Evolutionary conservation across 2,329 filamentous ascomycete genomes (phyloP).

Genomic region (Akanthomyces uredinophilus): DNA sequence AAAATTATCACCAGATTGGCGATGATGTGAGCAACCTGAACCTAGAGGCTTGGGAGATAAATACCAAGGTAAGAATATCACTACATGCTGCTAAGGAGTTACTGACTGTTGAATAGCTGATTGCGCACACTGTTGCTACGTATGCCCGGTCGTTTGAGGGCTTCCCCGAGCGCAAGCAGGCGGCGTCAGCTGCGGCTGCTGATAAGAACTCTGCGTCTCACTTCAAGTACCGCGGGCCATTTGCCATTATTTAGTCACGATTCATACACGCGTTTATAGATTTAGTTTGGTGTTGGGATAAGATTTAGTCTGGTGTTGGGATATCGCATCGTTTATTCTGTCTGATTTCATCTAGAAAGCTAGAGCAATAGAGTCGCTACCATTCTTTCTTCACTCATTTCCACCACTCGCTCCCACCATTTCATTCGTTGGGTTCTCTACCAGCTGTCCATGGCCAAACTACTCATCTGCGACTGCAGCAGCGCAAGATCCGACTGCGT

Average conservation of each 20-base stretch:
- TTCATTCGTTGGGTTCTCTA: no score
- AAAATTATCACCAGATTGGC: conserved; percentile 58
- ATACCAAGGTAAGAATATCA: conserved; percentile 47
- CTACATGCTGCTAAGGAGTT: background rate
- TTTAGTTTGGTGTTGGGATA: background rate
- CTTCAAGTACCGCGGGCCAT: conserved; percentile 4
- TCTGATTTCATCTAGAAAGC: background rate
- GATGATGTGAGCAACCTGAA: conserved; percentile 56
- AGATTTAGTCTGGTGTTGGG: background rate
- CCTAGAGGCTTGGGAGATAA: conserved; percentile 54
- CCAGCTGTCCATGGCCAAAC: no score
- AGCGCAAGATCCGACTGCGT: background rate
- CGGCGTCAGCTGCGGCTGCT: background rate
- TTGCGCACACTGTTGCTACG: conserved; percentile 68
- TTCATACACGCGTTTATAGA: background rate
- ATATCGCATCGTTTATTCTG: background rate
- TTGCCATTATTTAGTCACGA: background rate
- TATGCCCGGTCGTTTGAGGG: conserved; percentile 61
- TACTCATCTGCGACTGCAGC: background rate
- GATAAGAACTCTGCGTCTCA: background rate
- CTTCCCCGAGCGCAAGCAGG: conserved; percentile 50
- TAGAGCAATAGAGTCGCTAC: background rate
- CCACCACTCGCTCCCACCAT: background rate
- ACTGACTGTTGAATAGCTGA: conserved; percentile 37
- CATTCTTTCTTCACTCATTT: background rate